Evolutionary conservation across 2,329 filamentous ascomycete genomes (phyloP), one percentile per base, ranked within the genome.

Genomic region (Botrytis fragariae): DNA sequence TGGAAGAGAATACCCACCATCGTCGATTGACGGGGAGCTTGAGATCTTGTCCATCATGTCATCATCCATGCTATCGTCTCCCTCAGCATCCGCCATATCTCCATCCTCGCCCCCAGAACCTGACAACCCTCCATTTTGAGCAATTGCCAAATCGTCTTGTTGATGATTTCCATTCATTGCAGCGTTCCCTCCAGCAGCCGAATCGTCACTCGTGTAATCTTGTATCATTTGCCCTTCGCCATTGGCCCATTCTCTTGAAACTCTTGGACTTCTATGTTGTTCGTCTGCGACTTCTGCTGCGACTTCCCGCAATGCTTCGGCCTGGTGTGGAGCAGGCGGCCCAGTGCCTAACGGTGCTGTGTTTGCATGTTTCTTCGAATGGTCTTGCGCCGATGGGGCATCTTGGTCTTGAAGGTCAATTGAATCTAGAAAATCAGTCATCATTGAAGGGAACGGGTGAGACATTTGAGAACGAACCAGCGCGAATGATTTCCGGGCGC

Each of bases 21-120:
- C 95, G 87, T 97, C 94, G 83, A 99, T 99, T 79, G 95, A 98
- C 81, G 96, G 96, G 79, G 95, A 98, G 83, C 95, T 98, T 80
- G 95, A 98, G 77, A 99, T 98, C 84, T 96, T 96, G 85, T 98
- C 96, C 92, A 97, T 94, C 90, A 97, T 91, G 83, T 98, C 95
- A 83, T 98, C 91, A 72, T 82, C 94, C 82, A 94, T 84, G 79
- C 93, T 88, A 78, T 93, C 92, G 74, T 93, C 89, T 65, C 87
- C 92, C 79, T 91, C 91, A 67, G 89, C 90, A 77, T 89, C 89
- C 78, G 92, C 88, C 79, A 89, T 84, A 76, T 93, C 90, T 65
- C 87, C 89, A 76, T 92, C 90, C 77, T 89, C 87, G 73, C 79
- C 79, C 64, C 81, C 83, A 61, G 85, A 81, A 51, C 79, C 84